Conservation (phyloP, 768 basidiomycete species). For the Pleurotus pulmonarius region DNA sequence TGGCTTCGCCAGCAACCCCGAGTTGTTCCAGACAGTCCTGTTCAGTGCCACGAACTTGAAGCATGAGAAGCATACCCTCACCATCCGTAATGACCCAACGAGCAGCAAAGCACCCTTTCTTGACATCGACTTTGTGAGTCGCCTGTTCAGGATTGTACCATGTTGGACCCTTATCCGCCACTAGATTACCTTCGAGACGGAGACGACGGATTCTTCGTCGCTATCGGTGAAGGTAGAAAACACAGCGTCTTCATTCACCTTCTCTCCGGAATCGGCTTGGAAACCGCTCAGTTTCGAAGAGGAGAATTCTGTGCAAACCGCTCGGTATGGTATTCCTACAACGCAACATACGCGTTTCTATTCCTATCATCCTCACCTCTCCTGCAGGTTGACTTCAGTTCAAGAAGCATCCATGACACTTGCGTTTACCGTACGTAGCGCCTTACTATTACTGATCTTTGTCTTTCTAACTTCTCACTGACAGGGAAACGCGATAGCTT, state of each 20-base stretch:
- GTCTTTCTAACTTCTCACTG: not conserved
- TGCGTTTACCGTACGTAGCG: conserved; percentile 20
- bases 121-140: conserved; percentile 47
- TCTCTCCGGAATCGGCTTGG: not conserved
- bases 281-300: not conserved
- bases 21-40: conserved; percentile 36
- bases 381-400: conserved; percentile 8
- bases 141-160: not conserved
- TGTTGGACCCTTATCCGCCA: not conserved
- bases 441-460: not conserved
- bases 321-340: not conserved
- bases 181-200: conserved; percentile 30
- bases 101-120: conserved; percentile 17
- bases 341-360: not conserved
- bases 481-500: conserved; percentile 26
- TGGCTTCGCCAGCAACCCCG: conserved; percentile 23
- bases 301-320: not conserved
- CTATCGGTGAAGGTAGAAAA: not conserved
- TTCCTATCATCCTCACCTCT: not conserved
- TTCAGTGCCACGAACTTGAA: conserved; percentile 30
- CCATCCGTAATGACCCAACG: conserved; percentile 24
- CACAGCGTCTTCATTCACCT: not conserved
- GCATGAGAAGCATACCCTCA: conserved; percentile 33
- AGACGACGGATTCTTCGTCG: conserved; percentile 9
- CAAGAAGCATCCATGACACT: conserved; percentile 18